These are phyloP conservation scores for Myxozyma melibiosi DNA, from an alignment of 805 yeast genomes.

Conservation along the genomic window DNA sequence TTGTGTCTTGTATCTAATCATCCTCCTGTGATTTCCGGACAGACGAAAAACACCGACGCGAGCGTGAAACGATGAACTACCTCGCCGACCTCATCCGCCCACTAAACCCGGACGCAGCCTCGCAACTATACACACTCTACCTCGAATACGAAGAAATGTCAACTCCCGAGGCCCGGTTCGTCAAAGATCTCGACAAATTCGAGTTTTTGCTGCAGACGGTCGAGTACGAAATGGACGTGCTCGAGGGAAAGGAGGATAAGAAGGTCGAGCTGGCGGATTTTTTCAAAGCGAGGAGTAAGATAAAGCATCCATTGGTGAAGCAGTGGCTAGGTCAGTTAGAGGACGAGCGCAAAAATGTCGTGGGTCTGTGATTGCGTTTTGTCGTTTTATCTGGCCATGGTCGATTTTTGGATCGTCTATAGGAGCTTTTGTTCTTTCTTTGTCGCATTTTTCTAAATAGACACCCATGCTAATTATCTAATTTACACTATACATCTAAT, in stretches of 20 bases:
- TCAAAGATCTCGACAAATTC: slow-evolving; percentile 90
- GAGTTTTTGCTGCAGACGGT: slow-evolving; percentile 65
- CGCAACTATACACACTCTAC: slow-evolving; percentile 73
- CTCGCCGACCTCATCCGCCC: slow-evolving; percentile 61
- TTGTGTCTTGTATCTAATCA: background rate
- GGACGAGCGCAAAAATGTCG: slow-evolving; percentile 45
- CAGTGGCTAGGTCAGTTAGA: slow-evolving; percentile 64
- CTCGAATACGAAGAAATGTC: slow-evolving; percentile 85
- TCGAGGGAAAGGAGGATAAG: slow-evolving; percentile 47
- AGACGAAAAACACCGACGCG: slow-evolving; percentile 82
- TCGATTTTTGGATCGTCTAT: background rate
- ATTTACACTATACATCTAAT: too few species aligned
- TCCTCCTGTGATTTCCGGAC: background rate
- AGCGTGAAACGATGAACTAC: slow-evolving; percentile 69
- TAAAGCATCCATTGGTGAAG: slow-evolving; percentile 48
- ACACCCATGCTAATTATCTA: too few species aligned
- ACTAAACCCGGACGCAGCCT: slow-evolving; percentile 64
- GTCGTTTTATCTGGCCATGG: background rate
- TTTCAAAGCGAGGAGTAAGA: slow-evolving; percentile 58
- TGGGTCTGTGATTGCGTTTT: background rate
- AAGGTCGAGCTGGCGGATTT: slow-evolving; percentile 65
- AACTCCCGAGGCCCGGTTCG: slow-evolving; percentile 80
- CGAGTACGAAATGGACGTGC: slow-evolving; percentile 71
- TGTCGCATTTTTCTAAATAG: too few species aligned
- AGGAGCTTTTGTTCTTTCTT: background rate